Evolutionary conservation across 768 basidiomycete species (phyloP), one percentile per base, ranked within the genome.

Genomic region (Russula lepida): DNA sequence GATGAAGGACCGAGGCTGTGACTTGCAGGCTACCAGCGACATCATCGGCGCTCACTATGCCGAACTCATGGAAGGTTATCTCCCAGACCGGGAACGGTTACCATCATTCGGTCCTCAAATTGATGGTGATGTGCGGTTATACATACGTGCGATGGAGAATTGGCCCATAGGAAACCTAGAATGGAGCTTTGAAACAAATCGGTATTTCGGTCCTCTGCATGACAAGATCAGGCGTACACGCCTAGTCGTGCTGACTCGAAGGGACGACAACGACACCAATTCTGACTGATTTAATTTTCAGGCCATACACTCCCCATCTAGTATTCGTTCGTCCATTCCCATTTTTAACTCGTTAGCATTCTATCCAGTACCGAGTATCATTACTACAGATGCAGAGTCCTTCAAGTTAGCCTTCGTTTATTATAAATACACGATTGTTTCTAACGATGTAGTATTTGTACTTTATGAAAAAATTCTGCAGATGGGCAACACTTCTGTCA

Each of bases 101-200:
- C 81, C 79, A 0, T 71, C 71, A 2, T 82, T 74, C 67, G 79
- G 77, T 44, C 63, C 70, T 19, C 68, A 71, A 1, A 66, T 80
- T 25, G 80, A 84, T 64, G 60, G 63, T 0, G 71, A 77, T 30
- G 75, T 83, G 5, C 66, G 68, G 28, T 62, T 65, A 4, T 84
- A 82, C 56, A 69, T 78, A 30, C 70, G 75, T 54, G 80, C 80
- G 0, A 69, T 83, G 48, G 81, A 76, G 49, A 75, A 79, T 52
- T 84, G 81, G 80, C 75, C 81, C 0, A 71, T 78, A 7, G 80
- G 75, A 2, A 76, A 76, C 60, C 73, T 80, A 19, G 71, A 68
- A 8, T 84, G 83, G 83, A 77, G 75, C 58, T 83, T 81, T 56
- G 78, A 81, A 66, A 74, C 74, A n/a, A 71, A 71, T 49, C 71